Conservation (phyloP, 2,329 filamentous ascomycete species). For the Akanthomyces uredinophilus region DNA sequence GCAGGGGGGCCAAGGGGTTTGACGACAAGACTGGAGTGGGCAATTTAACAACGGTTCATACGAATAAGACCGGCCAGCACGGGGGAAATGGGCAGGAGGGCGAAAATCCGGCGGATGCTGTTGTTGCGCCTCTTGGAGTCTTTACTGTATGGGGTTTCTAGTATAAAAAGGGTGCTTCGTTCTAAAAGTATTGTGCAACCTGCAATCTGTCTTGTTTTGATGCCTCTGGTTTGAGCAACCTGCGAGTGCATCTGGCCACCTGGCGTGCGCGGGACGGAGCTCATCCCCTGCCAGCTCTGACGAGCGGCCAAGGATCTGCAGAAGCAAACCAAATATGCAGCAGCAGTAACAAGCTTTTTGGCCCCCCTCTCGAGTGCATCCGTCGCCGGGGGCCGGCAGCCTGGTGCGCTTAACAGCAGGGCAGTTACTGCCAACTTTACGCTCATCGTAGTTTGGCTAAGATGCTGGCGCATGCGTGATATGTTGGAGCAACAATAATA, state of each 20-base stretch:
- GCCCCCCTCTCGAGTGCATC: neutral
- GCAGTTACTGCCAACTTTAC: neutral
- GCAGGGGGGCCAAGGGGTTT: neutral
- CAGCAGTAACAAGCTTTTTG: conserved; percentile 9
- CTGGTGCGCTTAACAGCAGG: neutral
- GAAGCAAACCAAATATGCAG: neutral
- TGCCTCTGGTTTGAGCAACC: neutral
- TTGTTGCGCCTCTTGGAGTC: neutral
- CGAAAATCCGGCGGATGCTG: neutral
- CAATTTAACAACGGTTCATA: neutral
- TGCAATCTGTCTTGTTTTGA: neutral
- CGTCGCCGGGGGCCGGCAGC: neutral
- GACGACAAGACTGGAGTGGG: neutral
- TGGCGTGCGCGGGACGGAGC: neutral
- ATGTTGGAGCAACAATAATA: neutral
- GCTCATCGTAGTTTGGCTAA: neutral
- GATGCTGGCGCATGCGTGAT: neutral
- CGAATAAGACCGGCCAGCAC: neutral
- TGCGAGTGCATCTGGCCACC: too few species aligned
- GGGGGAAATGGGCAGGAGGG: neutral
- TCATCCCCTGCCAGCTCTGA: neutral
- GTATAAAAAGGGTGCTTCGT: neutral
- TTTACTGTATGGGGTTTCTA: neutral
- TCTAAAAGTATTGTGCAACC: neutral
- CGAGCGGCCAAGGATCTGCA: neutral